Conservation (phyloP, 805 yeast species). For the Komagataella phaffii region DNA sequence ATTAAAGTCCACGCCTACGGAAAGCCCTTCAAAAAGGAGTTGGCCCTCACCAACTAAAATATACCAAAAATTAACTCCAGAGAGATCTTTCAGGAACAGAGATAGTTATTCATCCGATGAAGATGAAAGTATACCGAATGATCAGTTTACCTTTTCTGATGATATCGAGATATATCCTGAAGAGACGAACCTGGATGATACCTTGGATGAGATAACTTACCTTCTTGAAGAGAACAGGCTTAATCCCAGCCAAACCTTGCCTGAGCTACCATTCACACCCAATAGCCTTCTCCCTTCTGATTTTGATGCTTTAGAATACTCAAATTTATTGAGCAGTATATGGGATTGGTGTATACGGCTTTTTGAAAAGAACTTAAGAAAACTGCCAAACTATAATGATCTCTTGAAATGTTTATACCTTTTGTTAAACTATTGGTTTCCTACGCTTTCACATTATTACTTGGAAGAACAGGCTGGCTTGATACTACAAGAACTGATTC, state of each 20-base stretch:
- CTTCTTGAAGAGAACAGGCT: background rate
- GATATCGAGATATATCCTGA: background rate
- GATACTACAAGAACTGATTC: background rate
- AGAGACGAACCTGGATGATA: background rate
- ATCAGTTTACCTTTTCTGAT: background rate
- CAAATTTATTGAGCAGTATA: background rate
- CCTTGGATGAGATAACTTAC: background rate
- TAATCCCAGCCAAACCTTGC: background rate
- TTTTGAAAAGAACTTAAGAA: background rate
- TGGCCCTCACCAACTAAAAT: background rate
- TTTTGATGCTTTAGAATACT: background rate
- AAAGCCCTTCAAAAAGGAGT: background rate
- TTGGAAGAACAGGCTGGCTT: background rate
- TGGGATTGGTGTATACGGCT: background rate
- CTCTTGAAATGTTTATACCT: background rate
- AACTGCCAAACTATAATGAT: background rate
- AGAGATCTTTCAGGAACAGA: background rate
- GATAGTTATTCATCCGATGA: background rate
- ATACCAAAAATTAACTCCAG: background rate
- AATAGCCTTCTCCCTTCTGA: background rate
- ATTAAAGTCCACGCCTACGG: background rate
- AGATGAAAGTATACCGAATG: background rate
- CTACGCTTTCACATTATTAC: background rate
- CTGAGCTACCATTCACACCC: background rate
- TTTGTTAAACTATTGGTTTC: background rate